These are phyloP conservation scores for Tylopilus subfusipes DNA, from an alignment of 768 basidiomycete species.

Conservation along the genomic window DNA sequence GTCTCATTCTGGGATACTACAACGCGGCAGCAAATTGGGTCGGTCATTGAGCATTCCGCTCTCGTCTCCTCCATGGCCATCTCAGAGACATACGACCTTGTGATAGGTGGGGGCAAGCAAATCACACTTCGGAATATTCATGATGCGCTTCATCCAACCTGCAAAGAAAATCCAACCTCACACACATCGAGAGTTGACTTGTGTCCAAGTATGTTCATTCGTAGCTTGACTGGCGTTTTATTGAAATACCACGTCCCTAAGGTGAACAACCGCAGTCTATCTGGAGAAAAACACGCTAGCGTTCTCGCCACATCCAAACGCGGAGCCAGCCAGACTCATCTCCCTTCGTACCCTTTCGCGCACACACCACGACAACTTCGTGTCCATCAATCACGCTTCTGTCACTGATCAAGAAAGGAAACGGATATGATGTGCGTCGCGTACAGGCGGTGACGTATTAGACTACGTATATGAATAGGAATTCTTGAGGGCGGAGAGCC, in stretches of 20 bases:
- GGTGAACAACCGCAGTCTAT: neutral
- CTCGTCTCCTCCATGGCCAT: slow-evolving; percentile 4
- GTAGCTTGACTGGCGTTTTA: neutral
- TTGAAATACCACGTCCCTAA: neutral
- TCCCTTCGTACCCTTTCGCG: no score
- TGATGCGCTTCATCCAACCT: neutral
- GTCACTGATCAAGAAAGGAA: no score
- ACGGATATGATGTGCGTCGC: no score
- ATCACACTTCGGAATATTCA: neutral
- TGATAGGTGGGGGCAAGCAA: neutral
- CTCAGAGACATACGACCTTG: slow-evolving; percentile 2
- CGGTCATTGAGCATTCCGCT: slow-evolving; percentile 1
- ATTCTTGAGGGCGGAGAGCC: no score
- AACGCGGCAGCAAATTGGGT: slow-evolving; percentile 5
- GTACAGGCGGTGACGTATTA: no score
- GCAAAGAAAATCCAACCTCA: neutral
- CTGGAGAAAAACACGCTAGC: no score
- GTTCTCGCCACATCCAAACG: no score
- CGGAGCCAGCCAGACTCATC: no score
- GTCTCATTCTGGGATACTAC: slow-evolving; percentile 11
- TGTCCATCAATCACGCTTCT: no score
- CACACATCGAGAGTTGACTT: neutral
- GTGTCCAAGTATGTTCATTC: neutral
- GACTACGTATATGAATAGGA: no score
- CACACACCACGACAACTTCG: no score